A percentile compares a stretch with the other conserved stretches of the same genome.
Evolutionary conservation across 176 grass and related monocot species (phyloP).

Genomic region (Metroxylon sagu): DNA sequence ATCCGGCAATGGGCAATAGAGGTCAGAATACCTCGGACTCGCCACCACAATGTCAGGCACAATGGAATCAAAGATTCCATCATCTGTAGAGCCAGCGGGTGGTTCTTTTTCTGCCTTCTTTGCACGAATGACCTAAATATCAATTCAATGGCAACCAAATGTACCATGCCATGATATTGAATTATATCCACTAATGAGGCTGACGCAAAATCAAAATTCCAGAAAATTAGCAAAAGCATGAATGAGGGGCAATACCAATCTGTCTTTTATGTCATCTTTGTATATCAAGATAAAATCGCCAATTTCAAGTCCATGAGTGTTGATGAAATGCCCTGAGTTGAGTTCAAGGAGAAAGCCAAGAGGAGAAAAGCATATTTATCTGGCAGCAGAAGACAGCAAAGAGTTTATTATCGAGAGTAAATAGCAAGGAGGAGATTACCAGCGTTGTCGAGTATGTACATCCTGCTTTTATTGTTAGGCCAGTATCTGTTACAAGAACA

Average conservation of each 20-base stretch:
- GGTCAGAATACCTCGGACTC: constrained; percentile 65
- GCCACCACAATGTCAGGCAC: constrained; percentile 70
- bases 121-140: constrained; percentile 64
- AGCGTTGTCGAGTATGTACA: constrained; percentile 97
- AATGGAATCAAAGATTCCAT: constrained; percentile 73
- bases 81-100: constrained; percentile 23
- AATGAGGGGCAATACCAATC: constrained; percentile 37
- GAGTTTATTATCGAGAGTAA: background rate
- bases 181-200: background rate
- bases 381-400: background rate
- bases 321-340: constrained; percentile 60
- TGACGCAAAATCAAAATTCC: background rate
- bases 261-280: constrained; percentile 63
- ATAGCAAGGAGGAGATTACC: constrained; percentile 22
- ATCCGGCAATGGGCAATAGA: constrained; percentile 56
- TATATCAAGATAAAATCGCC: constrained; percentile 94
- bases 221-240: background rate
- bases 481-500: constrained; percentile 49
- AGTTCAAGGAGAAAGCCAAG: background rate
- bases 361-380: constrained; percentile 14
- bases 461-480: constrained; percentile 96
- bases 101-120: constrained; percentile 46
- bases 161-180: background rate
- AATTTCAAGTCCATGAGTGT: constrained; percentile 58
- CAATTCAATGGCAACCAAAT: background rate